phyloP scores from a whole-genome alignment of 2,329 filamentous ascomycete species.

The Aspergillus melleus region DNA sequence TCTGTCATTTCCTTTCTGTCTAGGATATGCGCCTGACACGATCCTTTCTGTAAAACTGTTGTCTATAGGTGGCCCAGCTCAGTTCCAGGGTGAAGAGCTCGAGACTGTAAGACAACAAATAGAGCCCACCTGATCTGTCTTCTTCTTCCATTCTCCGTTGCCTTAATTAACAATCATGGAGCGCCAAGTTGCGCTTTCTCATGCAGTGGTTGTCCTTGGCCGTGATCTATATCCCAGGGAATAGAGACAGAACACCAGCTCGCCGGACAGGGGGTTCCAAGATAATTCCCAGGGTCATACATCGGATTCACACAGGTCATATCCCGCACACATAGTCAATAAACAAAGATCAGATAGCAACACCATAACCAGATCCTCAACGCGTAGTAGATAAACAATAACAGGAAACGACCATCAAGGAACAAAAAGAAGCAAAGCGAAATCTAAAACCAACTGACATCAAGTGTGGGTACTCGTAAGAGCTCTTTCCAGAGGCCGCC shows the following conservation, averaged over 20 bases:
- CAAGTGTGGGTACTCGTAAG: not conserved
- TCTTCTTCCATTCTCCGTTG: not conserved
- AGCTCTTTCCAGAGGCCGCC: not conserved
- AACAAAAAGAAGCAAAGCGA: not conserved
- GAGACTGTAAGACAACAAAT: not conserved
- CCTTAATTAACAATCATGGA: not conserved
- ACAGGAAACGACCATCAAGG: not conserved
- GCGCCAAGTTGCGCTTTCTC: not conserved
- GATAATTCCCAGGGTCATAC: not conserved
- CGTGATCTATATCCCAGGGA: not conserved
- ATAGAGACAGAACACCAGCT: not conserved
- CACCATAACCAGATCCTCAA: not conserved
- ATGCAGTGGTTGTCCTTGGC: not conserved
- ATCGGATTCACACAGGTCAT: slow-evolving; percentile 7
- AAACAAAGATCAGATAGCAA: slow-evolving; percentile 1
- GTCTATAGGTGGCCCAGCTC: not conserved
- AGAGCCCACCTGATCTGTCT: not conserved
- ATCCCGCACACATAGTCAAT: not conserved
- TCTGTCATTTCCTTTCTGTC: not conserved
- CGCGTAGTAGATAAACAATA: not conserved
- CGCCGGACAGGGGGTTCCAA: not conserved
- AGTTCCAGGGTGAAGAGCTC: not conserved
- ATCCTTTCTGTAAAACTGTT: not conserved
- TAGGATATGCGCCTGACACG: not conserved
- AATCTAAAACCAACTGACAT: not conserved